phyloP scores from a whole-genome alignment of 441 rosid genomes.

The Pelargonium citronellum region DNA sequence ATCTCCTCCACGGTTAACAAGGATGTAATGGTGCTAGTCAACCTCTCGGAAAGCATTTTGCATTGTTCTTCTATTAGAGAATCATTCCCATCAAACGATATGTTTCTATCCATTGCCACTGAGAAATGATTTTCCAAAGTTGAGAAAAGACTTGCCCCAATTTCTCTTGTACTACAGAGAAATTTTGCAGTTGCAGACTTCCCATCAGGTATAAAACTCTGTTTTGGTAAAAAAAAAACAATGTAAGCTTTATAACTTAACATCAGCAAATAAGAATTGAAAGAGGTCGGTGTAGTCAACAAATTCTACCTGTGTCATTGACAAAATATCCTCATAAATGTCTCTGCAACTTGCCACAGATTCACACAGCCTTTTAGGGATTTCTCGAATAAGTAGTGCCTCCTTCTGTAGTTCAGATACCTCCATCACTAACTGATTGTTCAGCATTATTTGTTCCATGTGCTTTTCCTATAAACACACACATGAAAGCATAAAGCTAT shows the following conservation, averaged over 20 bases:
- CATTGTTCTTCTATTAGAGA: conserved; percentile 37
- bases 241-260: conserved; percentile 8
- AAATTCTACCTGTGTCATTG: conserved; percentile 49
- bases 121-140: conserved; percentile 51
- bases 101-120: conserved; percentile 29
- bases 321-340: conserved; percentile 41
- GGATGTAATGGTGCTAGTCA: conserved; percentile 36
- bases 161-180: conserved; percentile 44
- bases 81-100: conserved; percentile 24
- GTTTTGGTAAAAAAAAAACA: conserved; percentile 21
- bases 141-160: conserved; percentile 47
- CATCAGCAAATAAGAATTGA: conserved; percentile 11
- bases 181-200: conserved; percentile 46
- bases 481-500: conserved; percentile 1
- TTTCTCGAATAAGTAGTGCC: conserved; percentile 31
- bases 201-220: conserved; percentile 44
- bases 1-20: conserved; percentile 26
- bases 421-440: conserved; percentile 49
- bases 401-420: conserved; percentile 57
- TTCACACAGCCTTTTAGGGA: conserved; percentile 43
- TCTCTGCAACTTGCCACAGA: conserved; percentile 51
- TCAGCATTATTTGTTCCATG: conserved; percentile 45
- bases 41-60: conserved; percentile 38
- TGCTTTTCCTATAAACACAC: conserved; percentile 44
- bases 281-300: conserved; percentile 12